phyloP scores from a whole-genome alignment of 1,139 yeast species.

The Diutina ranongensis region DNA sequence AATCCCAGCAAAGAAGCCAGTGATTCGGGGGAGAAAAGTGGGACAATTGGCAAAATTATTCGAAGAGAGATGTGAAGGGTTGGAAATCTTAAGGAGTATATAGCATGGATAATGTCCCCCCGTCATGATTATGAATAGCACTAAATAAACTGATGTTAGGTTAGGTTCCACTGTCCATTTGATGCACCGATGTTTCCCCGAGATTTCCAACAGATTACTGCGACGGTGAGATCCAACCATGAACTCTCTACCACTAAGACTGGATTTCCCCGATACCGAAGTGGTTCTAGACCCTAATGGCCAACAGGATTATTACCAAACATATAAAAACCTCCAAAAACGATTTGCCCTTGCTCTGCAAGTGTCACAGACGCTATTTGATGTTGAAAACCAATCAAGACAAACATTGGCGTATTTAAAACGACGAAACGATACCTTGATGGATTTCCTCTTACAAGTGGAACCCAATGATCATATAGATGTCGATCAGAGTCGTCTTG shows the following conservation, averaged over 20 bases:
- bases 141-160: too few relatives aligned
- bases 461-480: background rate
- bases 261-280: constrained; percentile 1
- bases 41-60: constrained; percentile 43
- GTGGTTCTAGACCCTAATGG: background rate
- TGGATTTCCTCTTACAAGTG: background rate
- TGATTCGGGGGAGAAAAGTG: constrained; percentile 42
- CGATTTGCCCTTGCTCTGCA: background rate
- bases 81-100: constrained; percentile 25
- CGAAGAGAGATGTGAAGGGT: constrained; percentile 45
- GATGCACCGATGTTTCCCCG: too few relatives aligned
- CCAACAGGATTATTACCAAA: background rate
- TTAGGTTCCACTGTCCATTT: too few relatives aligned
- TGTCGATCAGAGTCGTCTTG: background rate
- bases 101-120: background rate
- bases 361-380: background rate
- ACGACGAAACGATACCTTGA: constrained; percentile 5
- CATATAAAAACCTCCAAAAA: constrained; percentile 5
- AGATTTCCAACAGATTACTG: too few relatives aligned
- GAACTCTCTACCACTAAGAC: constrained; percentile 2
- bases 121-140: too few relatives aligned
- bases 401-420: background rate
- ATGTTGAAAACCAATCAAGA: background rate
- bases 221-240: too few relatives aligned
- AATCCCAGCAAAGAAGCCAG: constrained; percentile 26